Base-by-base conservation (phyloP, 108 stramenopile genomes). In the Skeletonema marinoi region DNA sequence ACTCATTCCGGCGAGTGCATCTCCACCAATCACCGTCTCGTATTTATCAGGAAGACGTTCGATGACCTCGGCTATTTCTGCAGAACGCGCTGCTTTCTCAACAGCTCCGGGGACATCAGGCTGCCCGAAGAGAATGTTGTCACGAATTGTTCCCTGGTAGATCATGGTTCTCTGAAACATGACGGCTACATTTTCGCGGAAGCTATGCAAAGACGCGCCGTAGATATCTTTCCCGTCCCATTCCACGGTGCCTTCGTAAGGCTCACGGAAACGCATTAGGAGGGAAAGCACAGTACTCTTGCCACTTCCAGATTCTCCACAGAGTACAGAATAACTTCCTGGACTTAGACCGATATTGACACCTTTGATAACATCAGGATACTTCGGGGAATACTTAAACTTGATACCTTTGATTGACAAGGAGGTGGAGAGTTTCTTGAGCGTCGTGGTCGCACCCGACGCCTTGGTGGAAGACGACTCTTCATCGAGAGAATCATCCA, bases 151-250 rank as follows among this genome's bases (percentile, higher is more conserved):
- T 4, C 16, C 71, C n/a, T 73, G 38, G 7, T 42, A 73, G 12
- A 73, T 42, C 21, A 63, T 32, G 2, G 63, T 73, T 21, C 65
- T 19, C 38, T 73, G 71, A 25, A 73, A 73, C 33, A 73, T 42
- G 3, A 73, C 71, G 4, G 29, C 33, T 3, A 73, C 38, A 11
- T 65, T 41, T 16, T 65, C 33, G 6, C 71, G 71, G 65, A 73
- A 42, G 32, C 33, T 32, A 21, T 73, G 39, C 13, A 39, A 32
- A 19, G 71, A 13, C 9, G 65, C 16, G 19, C 12, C 14, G 9
- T 35, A 63, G 29, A 73, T 73, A 41, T 65, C 71, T 12, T 10
- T 63, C 6, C 71, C 71, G 65, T 73, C 71, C 50, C 58, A 32
- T 31, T 33, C 32, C 11, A 58, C 14, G 4, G 29, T n/a, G 6